phyloP scores from a whole-genome alignment of 1,139 yeast species.

The Geotrichum phurueaensis region DNA sequence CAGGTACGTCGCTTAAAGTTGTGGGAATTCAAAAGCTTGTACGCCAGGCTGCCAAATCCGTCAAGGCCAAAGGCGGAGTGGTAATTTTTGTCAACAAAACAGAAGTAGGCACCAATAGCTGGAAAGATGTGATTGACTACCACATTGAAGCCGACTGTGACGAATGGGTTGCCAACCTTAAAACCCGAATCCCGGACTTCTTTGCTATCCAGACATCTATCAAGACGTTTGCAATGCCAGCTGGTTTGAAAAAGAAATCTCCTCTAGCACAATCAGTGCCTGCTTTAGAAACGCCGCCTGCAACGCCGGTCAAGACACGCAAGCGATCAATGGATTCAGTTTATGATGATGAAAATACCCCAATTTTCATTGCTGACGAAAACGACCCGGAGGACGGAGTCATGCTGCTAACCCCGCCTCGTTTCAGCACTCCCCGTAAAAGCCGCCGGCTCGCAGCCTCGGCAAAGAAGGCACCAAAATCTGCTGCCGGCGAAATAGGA shows the following conservation, averaged over 20 bases:
- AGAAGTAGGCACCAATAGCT: slow-evolving; percentile 40
- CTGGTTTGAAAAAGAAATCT: not conserved
- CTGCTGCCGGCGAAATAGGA: not conserved
- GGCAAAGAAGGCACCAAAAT: not conserved
- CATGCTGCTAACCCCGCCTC: not conserved
- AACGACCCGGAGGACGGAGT: not conserved
- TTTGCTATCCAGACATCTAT: slow-evolving; percentile 51
- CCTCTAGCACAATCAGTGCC: not conserved
- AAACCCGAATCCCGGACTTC: slow-evolving; percentile 50
- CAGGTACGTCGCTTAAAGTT: slow-evolving; percentile 73
- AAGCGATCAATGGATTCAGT: not conserved
- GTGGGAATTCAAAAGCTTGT: slow-evolving; percentile 67
- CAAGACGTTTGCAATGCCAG: slow-evolving; percentile 2
- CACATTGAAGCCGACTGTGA: slow-evolving; percentile 81
- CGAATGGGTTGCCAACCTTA: slow-evolving; percentile 57
- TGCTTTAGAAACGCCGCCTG: not conserved
- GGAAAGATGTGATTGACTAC: slow-evolving; percentile 60
- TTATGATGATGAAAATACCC: not conserved
- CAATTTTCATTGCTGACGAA: not conserved
- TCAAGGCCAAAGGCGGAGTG: slow-evolving; percentile 39
- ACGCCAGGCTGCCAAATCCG: slow-evolving; percentile 49
- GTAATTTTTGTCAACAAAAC: slow-evolving; percentile 61
- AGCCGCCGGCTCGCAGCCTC: not conserved
- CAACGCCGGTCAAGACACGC: slow-evolving; percentile 5
- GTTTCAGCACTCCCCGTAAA: not conserved